These are phyloP conservation scores for Amylocarpus encephaloides DNA, from an alignment of 2,329 filamentous ascomycete genomes.

Conservation along the genomic window DNA sequence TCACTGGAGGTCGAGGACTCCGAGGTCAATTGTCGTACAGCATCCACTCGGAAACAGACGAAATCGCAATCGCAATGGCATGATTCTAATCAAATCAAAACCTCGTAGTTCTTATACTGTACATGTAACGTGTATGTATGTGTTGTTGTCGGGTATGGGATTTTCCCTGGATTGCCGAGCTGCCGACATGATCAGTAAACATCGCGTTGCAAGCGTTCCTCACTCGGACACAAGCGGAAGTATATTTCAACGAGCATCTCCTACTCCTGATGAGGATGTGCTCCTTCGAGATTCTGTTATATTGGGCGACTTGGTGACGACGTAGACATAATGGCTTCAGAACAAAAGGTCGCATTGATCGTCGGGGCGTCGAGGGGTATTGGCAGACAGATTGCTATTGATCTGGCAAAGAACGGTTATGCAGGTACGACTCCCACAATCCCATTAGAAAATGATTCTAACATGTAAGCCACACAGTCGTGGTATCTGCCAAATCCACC, in stretches of 20 bases:
- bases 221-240: not conserved
- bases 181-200: not conserved
- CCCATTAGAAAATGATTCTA: not conserved
- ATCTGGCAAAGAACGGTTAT: constrained; percentile 66
- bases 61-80: not conserved
- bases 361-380: constrained; percentile 76
- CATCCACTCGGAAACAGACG: not conserved
- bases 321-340: constrained; percentile 12
- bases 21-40: not conserved
- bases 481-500: constrained; percentile 70
- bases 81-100: too few species aligned
- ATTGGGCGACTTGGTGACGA: constrained; percentile 5
- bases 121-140: not conserved
- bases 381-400: constrained; percentile 68
- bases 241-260: not conserved
- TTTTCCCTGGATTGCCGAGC: not conserved
- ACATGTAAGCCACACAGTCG: constrained; percentile 28
- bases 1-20: too few species aligned
- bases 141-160: not conserved
- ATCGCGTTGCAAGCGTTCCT: not conserved
- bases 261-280: not conserved
- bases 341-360: constrained; percentile 56
- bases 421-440: constrained; percentile 42
- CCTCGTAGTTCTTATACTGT: too few species aligned
- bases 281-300: not conserved